Base-by-base conservation (phyloP, 164 flowering plant genomes). In the Kalanchoe fedtschenkoi region DNA sequence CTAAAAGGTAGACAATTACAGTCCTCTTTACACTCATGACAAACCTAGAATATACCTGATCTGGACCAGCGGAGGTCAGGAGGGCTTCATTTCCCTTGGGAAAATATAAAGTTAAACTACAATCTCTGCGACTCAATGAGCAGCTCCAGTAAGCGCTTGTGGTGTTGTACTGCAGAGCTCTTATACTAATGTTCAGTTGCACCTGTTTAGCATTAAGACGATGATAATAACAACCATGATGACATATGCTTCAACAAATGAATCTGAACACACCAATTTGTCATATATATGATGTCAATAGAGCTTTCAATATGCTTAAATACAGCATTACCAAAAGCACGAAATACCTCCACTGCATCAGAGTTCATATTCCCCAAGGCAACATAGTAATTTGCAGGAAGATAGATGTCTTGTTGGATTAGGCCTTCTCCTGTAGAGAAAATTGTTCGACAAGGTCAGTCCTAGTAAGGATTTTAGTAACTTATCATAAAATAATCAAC, bases 101-200 rank as follows among this genome's bases (percentile, higher is more conserved):
- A 58, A 81, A 70, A 64, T 62, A 66, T 57, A 81, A 30, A 29
- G 60, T 57, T 63, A 77, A 61, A 61, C 58, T 67, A 60, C 86
- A 83, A n/a, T 6, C 4, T 6, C 74, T 73, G 8, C 63, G 32
- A 22, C 43, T 17, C 54, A 78, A 68, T 53, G 61, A 57, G 67
- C 86, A 83, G 61, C 67, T 75, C 66, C 68, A 74, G 69, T 77
- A 78, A 35, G 89, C 76, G 5, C 67, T 64, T n/a, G 70, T 72
- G 29, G 80, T 83, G 59, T 81, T 71, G 44, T 81, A 76, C 34
- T 72, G 37, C 24, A 70, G 57, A 61, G 79, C 70, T 39, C 43
- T 72, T 13, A 77, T 15, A 19, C 38, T 63, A 46, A 78, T 42
- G 65, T 79, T 72, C 41, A 83, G 46, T 54, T 72, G 35, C 63